Evolutionary conservation across 352 stramenopile genomes (phyloP), one percentile per base, ranked within the genome.

Genomic region (Albugo laibachii): DNA sequence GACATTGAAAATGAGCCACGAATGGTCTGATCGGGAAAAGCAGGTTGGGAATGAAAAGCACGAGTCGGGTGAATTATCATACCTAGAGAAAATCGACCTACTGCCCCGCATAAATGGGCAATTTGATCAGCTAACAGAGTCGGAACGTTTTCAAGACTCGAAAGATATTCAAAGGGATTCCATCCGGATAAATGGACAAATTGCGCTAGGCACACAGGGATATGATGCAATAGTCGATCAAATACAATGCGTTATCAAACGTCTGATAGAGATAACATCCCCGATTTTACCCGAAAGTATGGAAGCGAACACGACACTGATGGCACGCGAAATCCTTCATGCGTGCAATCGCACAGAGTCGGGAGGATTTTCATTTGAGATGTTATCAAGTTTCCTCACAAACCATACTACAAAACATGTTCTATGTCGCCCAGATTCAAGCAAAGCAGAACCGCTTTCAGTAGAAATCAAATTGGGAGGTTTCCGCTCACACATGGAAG

Each of bases 121-220:
- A 51, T 18, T 69, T 20, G 6, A 56, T 20, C 4, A 27, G 19
- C 52, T 83, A 2, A 65, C 64, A 0, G 68, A 83, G 8, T 66
- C 66, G 0, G 57, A 83, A 42, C 65, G 59, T 20, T 81, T 81
- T 44, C 75, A 88, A 50, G 75, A 88, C 47, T 62, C 75, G 6
- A 88, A 88, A 52, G 75, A 88, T 54, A 75, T 88, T 47, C 56
- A 64, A 34, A 69, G 75, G n/a, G 75, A 88, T 49, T 68, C 83
- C 36, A 31, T 88, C 10, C 15, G 66, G n/a, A 65, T 88, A 20
- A 80, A 83, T 55, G 72, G 72, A 2, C 42, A 66, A 18, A 48
- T 56, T 0, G 55, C 79, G 5, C 44, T 61, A 42, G 69, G 73
- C 11, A 62, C 61, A 1, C 53, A 63, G 34, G 72, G 72, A 1